Evolutionary conservation across 2,329 filamentous ascomycete species (phyloP), one percentile per base, ranked within the genome.

Genomic region (Teratosphaeria epicoccoides): DNA sequence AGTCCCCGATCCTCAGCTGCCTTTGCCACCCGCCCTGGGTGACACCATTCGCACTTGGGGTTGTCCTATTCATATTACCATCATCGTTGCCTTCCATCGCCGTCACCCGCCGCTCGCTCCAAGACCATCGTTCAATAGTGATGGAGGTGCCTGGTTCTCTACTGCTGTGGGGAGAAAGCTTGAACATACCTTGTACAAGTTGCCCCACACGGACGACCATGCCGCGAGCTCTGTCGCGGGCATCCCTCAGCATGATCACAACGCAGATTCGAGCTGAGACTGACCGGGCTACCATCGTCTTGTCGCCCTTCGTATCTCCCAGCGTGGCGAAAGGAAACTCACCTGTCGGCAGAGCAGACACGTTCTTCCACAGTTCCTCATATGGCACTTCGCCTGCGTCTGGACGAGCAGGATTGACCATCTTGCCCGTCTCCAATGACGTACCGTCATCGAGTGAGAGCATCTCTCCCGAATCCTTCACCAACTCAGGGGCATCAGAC

Each of bases 401-500:
- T 0, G 77, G 76, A 1, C 78, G 80, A 0, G 66, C 70, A 0
- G 80, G 80, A 57, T 85, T 81, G 10, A 75, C 66, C 77, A 84
- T 84, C 11, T 60, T 59, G 0, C 83, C 83, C 43, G 68, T 76
- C 63, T 87, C 83, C 4, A 83, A 66, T 6, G 73, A 62, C 6
- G 47, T 26, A 43, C 58, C 68, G 60, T 72, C 63, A 3, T 66
- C 54, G 26, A 71, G 69, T 3, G 71, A 66, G 43, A 73, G 73
- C 71, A 81, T 81, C 58, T 79, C 73, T 1, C 81, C 82, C 45
- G 79, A 73, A 55, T 86, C 83, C 0, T 63, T 58, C 6, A 72
- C 68, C 1, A 60, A 59, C 11, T 73, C 68, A 2, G 71, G 63
- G 2, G 55, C 59, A 0, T 59, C 49, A 3, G 67, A 70, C 44